Evolutionary conservation across 129 eudicot species (phyloP).

Genomic region (Ambrosia trifida): DNA sequence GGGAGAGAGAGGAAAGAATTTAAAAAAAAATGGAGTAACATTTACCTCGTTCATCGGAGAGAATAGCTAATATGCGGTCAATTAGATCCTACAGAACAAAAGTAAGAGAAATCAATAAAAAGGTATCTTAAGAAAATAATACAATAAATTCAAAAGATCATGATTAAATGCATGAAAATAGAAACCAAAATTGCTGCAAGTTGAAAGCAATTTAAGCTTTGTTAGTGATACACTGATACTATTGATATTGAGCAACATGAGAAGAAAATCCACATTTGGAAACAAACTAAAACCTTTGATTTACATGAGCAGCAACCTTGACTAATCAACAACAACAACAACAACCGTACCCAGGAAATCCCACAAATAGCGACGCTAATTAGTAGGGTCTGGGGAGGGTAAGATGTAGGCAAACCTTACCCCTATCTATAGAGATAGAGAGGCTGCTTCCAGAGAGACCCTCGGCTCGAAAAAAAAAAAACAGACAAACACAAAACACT

Average conservation of each 20-base stretch:
- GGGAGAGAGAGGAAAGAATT: neutral
- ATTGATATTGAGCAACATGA: slow-evolving; percentile 5
- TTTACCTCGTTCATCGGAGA: slow-evolving; percentile 84
- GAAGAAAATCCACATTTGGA: slow-evolving; percentile 7
- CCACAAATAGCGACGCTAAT: no score
- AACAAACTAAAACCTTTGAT: slow-evolving; percentile 7
- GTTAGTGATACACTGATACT: neutral
- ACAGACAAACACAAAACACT: no score
- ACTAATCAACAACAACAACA: no score
- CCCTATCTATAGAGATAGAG: no score
- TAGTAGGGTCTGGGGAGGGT: no score
- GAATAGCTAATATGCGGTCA: slow-evolving; percentile 68
- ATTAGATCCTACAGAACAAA: slow-evolving; percentile 70
- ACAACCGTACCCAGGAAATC: no score
- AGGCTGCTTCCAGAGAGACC: no score
- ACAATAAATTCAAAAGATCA: neutral
- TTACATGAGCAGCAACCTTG: slow-evolving; percentile 7
- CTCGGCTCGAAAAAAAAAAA: no score
- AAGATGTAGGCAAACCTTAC: no score
- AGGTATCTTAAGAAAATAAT: slow-evolving; percentile 4
- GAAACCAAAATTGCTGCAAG: neutral
- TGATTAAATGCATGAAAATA: slow-evolving; percentile 5
- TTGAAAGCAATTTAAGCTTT: slow-evolving; percentile 8
- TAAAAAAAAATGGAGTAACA: neutral
- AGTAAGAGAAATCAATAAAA: slow-evolving; percentile 19